These are phyloP conservation scores for Lophiostoma macrostomum DNA, from an alignment of 495 filamentous ascomycete species.

Conservation along the genomic window DNA sequence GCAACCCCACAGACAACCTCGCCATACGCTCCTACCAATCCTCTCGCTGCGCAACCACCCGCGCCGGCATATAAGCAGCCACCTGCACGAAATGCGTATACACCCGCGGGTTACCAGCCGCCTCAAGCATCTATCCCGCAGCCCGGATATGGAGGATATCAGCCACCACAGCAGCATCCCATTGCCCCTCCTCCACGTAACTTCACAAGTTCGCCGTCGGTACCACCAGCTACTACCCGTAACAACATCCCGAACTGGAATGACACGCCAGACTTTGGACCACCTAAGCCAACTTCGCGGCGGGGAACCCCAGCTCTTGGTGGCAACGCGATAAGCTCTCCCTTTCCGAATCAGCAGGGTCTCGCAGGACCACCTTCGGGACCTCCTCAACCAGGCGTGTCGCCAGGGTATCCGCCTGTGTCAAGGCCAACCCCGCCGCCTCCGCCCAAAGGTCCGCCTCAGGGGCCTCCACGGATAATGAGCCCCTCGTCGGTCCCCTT, in stretches of 20 bases:
- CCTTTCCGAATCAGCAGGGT: constrained; percentile 60
- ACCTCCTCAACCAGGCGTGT: constrained; percentile 31
- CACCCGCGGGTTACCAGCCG: constrained; percentile 52
- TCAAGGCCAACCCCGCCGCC: constrained; percentile 51
- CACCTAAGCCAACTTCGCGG: constrained; percentile 66
- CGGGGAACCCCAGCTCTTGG: constrained; percentile 65
- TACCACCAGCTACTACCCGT: constrained; percentile 63
- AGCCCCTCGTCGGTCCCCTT: constrained; percentile 56
- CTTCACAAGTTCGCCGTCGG: constrained; percentile 57
- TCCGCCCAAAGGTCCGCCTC: constrained; percentile 53
- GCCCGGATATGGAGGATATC: constrained; percentile 36
- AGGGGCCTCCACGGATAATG: constrained; percentile 53
- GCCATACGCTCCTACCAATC: constrained; percentile 33
- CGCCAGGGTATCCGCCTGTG: constrained; percentile 45
- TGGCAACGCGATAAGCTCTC: constrained; percentile 56
- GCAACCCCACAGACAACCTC: constrained; percentile 23
- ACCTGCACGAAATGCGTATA: constrained; percentile 57
- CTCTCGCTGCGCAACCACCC: constrained; percentile 9
- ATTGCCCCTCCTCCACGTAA: constrained; percentile 58
- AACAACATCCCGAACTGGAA: constrained; percentile 83
- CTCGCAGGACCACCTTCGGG: constrained; percentile 43
- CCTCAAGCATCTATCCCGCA: constrained; percentile 39
- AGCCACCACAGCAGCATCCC: constrained; percentile 38
- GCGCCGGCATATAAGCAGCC: constrained; percentile 14
- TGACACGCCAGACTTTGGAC: constrained; percentile 78